Conservation (phyloP, 2,329 filamentous ascomycete genomes). For the Botrytis medusae region DNA sequence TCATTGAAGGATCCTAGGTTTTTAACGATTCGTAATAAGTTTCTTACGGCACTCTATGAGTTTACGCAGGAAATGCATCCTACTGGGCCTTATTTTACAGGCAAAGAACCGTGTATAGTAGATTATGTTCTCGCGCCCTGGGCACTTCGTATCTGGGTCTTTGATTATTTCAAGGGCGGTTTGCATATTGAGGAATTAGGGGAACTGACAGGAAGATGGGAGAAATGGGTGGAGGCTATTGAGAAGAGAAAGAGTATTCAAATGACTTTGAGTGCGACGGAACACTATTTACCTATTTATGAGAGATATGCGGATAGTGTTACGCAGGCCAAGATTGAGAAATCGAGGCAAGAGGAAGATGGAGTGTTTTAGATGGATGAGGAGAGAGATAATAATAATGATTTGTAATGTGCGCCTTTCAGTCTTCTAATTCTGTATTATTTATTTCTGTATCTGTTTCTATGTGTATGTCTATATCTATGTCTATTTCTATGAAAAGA, state of each 20-base stretch:
- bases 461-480: not conserved
- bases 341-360: slow-evolving; percentile 62
- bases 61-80: slow-evolving; percentile 62
- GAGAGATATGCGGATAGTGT: slow-evolving; percentile 65
- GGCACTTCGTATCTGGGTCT: slow-evolving; percentile 69
- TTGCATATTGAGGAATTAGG: slow-evolving; percentile 49
- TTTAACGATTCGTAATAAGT: slow-evolving; percentile 55
- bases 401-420: no score
- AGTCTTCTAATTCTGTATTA: not conserved
- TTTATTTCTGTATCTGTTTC: not conserved
- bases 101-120: slow-evolving; percentile 61
- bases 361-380: slow-evolving; percentile 53
- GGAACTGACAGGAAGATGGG: slow-evolving; percentile 62
- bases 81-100: slow-evolving; percentile 66
- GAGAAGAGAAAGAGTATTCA: slow-evolving; percentile 59
- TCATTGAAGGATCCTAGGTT: slow-evolving; percentile 47
- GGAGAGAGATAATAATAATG: not conserved
- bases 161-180: slow-evolving; percentile 72
- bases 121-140: slow-evolving; percentile 73
- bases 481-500: not conserved
- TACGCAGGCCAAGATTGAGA: slow-evolving; percentile 60
- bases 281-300: slow-evolving; percentile 69
- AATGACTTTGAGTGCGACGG: slow-evolving; percentile 66
- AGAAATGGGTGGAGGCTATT: slow-evolving; percentile 61
- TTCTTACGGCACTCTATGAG: slow-evolving; percentile 57